Evolutionary conservation across 176 grass and related monocot genomes (phyloP), one percentile per base, ranked within the genome.

Genomic region (Triticum dicoccoides): DNA sequence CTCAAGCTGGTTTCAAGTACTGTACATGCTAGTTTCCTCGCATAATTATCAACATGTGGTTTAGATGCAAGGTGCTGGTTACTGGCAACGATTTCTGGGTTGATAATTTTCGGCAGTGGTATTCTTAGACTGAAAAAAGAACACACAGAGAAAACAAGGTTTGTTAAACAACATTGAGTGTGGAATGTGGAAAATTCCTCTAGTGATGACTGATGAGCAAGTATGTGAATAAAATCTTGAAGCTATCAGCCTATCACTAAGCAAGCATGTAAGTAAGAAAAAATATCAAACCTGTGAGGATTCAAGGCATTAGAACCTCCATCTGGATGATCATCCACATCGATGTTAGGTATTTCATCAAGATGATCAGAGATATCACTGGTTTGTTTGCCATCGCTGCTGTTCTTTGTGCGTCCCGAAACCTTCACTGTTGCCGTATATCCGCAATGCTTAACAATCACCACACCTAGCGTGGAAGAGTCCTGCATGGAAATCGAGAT

Each of bases 381-480:
- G 69, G 52, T 76, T n/a, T 89, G 86, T 41, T 82, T 93, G 41
- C 51, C 63, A 87, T 81, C 62, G 61, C 64, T 83, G 82, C 27
- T 79, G n/a, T 80, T 81, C 54, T 85, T 86, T 77, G 59, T 56
- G 14, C 79, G 45, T 52, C 79, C 86, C 72, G 80, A 91, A 87
- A 99, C 94, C 30, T 82, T 99, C 59, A 99, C 94, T 47, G 80
- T 93, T 80, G 90, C 89, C 10, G 89, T 97, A 89, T 97, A 99
- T 82, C 97, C 97, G 54, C 97, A 96, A 89, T 99, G 92, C 69
- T 99, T 99, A 83, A 99, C 84, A 90, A 97, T 94, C 78, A 99
- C 97, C 59, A 90, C 88, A 77, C 94, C 94, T 76, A 99, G 82
- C 25, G 86, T 90, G 33, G 69, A 87, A 49, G 90, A 79, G 83